Conservation (phyloP, 257 asterid genomes). For the Linaria vulgaris region DNA sequence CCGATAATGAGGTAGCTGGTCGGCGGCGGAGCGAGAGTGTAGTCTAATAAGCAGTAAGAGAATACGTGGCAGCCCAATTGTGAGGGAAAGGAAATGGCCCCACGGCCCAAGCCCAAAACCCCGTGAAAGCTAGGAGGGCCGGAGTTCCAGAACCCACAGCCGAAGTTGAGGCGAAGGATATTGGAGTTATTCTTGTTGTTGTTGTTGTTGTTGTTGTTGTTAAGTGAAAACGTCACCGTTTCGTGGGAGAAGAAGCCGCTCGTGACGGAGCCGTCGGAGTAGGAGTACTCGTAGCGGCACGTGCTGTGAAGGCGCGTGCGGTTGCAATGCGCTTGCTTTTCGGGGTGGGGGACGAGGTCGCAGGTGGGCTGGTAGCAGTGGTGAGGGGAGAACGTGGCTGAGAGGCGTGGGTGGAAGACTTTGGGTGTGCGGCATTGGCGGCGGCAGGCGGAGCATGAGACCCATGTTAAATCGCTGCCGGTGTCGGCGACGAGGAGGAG, state of each 20-base stretch:
- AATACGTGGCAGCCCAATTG: conserved; percentile 71
- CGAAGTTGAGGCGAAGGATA: conserved; percentile 48
- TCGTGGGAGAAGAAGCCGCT: conserved; percentile 67
- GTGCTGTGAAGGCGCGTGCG: conserved; percentile 71
- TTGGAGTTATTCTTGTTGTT: too few relatives aligned
- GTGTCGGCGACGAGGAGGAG: conserved; percentile 72
- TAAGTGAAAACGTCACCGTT: conserved; percentile 63
- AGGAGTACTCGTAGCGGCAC: conserved; percentile 67
- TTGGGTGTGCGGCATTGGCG: conserved; percentile 42
- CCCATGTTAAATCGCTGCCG: conserved; percentile 95
- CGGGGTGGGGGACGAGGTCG: conserved; percentile 55
- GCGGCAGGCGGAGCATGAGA: conserved; percentile 80
- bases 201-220: too few relatives aligned
- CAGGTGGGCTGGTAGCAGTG: conserved; percentile 67
- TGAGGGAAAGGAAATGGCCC: conserved; percentile 62
- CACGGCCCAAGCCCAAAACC: conserved; percentile 79
- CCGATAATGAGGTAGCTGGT: conserved; percentile 72
- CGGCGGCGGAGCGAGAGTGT: conserved; percentile 69
- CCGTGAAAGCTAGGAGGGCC: conserved; percentile 41
- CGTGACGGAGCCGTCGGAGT: conserved; percentile 75
- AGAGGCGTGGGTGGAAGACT: conserved; percentile 60
- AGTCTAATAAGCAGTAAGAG: conserved; percentile 76
- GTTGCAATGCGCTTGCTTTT: conserved; percentile 42
- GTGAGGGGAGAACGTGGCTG: conserved; percentile 60
- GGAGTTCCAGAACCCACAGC: conserved; percentile 64